phyloP scores from a whole-genome alignment of 768 basidiomycete species.

The Symmetrospora coprosmae region DNA sequence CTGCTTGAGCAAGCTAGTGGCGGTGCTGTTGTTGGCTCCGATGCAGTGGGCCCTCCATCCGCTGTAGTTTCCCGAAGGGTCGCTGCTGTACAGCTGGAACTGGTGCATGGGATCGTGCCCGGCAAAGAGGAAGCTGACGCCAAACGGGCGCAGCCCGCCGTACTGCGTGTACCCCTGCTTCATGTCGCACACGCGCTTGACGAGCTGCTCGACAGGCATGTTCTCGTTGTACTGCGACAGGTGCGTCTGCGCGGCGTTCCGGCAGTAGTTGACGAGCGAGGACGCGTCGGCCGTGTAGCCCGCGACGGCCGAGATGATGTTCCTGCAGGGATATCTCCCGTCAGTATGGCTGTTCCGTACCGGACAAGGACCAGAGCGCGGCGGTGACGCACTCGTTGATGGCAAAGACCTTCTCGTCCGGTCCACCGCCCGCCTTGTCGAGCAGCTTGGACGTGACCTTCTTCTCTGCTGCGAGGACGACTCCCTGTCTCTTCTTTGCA shows the following conservation, averaged over 20 bases:
- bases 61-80: constrained; percentile 91
- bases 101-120: constrained; percentile 90
- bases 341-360: constrained; percentile 11
- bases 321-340: constrained; percentile 44
- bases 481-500: constrained; percentile 51
- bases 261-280: constrained; percentile 86
- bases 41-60: constrained; percentile 64
- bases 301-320: constrained; percentile 87
- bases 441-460: constrained; percentile 96
- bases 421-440: constrained; percentile 87
- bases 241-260: constrained; percentile 77
- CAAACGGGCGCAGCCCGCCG: constrained; percentile 86
- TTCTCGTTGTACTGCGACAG: constrained; percentile 85
- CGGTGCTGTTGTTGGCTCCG: constrained; percentile 94
- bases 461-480: constrained; percentile 87
- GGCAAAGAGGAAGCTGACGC: constrained; percentile 89
- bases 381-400: constrained; percentile 50
- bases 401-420: constrained; percentile 94
- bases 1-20: constrained; percentile 86
- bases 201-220: constrained; percentile 90
- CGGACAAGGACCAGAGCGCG: no score
- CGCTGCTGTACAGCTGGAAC: constrained; percentile 96
- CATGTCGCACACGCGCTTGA: constrained; percentile 84
- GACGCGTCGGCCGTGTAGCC: constrained; percentile 95
- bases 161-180: constrained; percentile 56